Base-by-base conservation (phyloP, 2,329 filamentous ascomycete genomes). In the Epichloe sibirici region DNA sequence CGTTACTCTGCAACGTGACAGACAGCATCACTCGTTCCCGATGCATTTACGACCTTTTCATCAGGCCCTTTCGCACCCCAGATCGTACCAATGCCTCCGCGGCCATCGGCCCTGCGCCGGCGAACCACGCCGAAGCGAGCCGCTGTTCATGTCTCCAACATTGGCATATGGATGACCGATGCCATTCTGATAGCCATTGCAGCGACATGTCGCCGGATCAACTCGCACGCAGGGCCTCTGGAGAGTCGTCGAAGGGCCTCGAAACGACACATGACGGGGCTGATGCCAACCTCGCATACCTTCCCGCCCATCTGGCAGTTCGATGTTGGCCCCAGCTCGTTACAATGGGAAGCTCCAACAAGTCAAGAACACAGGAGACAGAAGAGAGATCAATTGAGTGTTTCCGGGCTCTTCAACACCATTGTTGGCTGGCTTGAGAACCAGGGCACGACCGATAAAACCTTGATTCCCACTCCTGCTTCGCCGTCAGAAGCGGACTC, bases 161-260 rank as follows among this genome's bases (percentile, higher is more conserved):
- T 61, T 21, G 62, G 61, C 55, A 55, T 66, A 48, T 66, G 65
- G 62, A 59, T 66, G 53, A 62, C 65, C 28, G 65, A 68, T 52
- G 55, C 56, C 13, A 61, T 67, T 58, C 62, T 69, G n/a, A 49
- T 60, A 21, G 46, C 56, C 7, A 54, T 53, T n/a, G 15, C 53
- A 5, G 51, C 53, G 11, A 49, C 60, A 4, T 55, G 57, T 25
- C 64, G 70, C 47, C 58, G 55, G 34, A 56, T 72, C 12, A 71
- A 68, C 59, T 75, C 72, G 28, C 68, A 73, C 6, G 74, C 75
- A 0, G 78, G 78, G 0, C 77, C 78, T 1, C 67, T 82, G 56
- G 79, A 82, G 64, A 74, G 70, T 59, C 72, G 75, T 34, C 75
- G 74, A 34, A 71, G 78, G 6, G 59, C 74, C 21, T 76, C 76